These are phyloP conservation scores for Hypoxylon sp. DNA, from an alignment of 2,329 filamentous ascomycete genomes.

Conservation along the genomic window DNA sequence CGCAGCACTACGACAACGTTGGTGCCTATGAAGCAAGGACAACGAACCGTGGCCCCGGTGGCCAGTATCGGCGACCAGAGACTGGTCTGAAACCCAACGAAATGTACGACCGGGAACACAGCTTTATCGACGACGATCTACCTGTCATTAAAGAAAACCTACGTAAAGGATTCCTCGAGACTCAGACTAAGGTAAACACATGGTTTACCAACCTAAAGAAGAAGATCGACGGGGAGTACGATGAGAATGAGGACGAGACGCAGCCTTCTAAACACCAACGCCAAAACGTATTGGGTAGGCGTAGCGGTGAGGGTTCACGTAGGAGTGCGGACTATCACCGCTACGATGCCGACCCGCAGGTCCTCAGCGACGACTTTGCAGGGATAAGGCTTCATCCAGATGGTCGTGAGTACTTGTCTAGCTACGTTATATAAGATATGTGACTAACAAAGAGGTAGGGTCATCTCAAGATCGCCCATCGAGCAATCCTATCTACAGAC, in stretches of 20 bases:
- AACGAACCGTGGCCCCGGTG: conserved; percentile 59
- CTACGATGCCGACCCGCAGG: conserved; percentile 94
- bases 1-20: conserved; percentile 85
- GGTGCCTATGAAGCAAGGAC: conserved; percentile 71
- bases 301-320: conserved; percentile 73
- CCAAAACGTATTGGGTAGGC: conserved; percentile 54
- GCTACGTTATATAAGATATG: conserved; percentile 55
- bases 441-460: conserved; percentile 62
- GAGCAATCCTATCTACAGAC: conserved; percentile 81
- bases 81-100: conserved; percentile 70
- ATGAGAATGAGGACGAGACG: conserved; percentile 74
- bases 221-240: conserved; percentile 90
- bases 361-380: conserved; percentile 90
- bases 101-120: conserved; percentile 80
- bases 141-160: conserved; percentile 94
- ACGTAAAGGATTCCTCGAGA: conserved; percentile 94
- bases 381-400: conserved; percentile 75
- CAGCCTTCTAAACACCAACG: conserved; percentile 55
- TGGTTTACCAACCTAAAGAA: conserved; percentile 96
- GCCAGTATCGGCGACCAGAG: conserved; percentile 60
- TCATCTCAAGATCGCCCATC: conserved; percentile 63
- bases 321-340: conserved; percentile 90
- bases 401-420: conserved; percentile 70
- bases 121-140: conserved; percentile 95
- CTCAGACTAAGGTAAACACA: conserved; percentile 90